A percentile compares a stretch with the other conserved stretches of the same genome.
phyloP scores from a whole-genome alignment of 352 stramenopile species.

The Peronospora farinosa region DNA sequence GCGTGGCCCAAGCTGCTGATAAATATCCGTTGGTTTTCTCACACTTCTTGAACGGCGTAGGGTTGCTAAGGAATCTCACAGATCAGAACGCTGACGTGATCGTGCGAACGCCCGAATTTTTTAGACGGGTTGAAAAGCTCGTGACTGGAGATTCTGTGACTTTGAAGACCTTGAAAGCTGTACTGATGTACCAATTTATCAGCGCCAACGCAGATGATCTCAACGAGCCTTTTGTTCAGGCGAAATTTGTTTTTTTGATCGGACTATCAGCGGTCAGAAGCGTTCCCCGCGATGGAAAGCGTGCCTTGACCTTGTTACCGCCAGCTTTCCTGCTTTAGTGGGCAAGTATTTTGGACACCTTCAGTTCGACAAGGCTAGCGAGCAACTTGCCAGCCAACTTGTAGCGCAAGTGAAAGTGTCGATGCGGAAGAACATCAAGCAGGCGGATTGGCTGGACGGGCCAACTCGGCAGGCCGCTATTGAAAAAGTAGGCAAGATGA shows the following conservation, averaged over 20 bases:
- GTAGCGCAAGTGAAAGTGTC: constrained; percentile 80
- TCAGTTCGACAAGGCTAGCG: constrained; percentile 88
- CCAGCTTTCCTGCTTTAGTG: constrained; percentile 54
- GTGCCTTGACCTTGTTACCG: constrained; percentile 55
- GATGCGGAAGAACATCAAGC: constrained; percentile 64
- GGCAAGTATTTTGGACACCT: constrained; percentile 89
- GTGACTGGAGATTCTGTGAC: too few relatives aligned
- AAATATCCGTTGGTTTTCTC: too few relatives aligned
- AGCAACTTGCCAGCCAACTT: constrained; percentile 81
- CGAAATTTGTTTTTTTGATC: constrained; percentile 87
- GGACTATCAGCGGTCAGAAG: constrained; percentile 71
- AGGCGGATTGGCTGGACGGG: constrained; percentile 87
- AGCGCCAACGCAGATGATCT: constrained; percentile 33
- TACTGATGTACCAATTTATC: constrained; percentile 57
- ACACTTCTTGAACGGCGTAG: too few relatives aligned
- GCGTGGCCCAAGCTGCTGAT: too few relatives aligned
- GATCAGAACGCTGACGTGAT: too few relatives aligned
- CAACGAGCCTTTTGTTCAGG: constrained; percentile 77
- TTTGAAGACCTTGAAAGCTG: constrained; percentile 39
- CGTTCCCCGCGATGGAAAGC: constrained; percentile 87
- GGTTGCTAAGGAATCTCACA: too few relatives aligned
- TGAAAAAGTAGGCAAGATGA: constrained; percentile 84
- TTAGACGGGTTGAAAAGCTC: too few relatives aligned
- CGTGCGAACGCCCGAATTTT: too few relatives aligned
- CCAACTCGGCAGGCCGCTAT: constrained; percentile 72